These are phyloP conservation scores for Ziziphus jujuba DNA, from an alignment of 306 rosid genomes.

Conservation along the genomic window DNA sequence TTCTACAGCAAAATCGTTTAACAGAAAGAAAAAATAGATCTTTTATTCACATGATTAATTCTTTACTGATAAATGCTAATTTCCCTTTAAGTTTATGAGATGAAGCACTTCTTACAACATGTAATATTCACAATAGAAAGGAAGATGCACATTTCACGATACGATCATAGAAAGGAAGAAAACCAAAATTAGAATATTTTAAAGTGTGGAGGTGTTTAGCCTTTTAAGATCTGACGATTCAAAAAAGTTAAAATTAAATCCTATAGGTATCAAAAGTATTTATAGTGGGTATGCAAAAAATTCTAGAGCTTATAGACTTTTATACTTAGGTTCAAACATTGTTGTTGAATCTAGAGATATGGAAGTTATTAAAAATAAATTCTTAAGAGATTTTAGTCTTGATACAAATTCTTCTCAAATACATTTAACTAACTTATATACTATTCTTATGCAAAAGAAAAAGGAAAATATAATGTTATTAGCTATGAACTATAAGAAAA, in stretches of 20 bases:
- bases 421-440: neutral
- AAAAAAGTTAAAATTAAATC: neutral
- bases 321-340: neutral
- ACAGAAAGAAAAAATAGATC: constrained; percentile 4
- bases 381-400: neutral
- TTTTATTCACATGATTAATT: neutral
- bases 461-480: neutral
- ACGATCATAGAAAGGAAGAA: constrained; percentile 2
- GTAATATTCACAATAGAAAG: constrained; percentile 8
- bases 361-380: neutral
- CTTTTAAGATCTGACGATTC: neutral
- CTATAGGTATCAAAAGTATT: neutral
- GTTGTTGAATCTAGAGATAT: constrained; percentile 3
- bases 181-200: neutral
- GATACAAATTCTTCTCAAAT: too few species aligned
- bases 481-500: neutral
- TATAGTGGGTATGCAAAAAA: neutral
- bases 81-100: neutral
- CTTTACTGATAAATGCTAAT: neutral
- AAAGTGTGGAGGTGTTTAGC: neutral
- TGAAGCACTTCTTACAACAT: neutral
- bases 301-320: neutral
- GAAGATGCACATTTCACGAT: neutral
- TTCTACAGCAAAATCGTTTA: neutral
- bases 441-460: neutral